Evolutionary conservation across 2,329 filamentous ascomycete genomes (phyloP), one percentile per base, ranked within the genome.

Genomic region (Macrophomina pseudophaseolina): DNA sequence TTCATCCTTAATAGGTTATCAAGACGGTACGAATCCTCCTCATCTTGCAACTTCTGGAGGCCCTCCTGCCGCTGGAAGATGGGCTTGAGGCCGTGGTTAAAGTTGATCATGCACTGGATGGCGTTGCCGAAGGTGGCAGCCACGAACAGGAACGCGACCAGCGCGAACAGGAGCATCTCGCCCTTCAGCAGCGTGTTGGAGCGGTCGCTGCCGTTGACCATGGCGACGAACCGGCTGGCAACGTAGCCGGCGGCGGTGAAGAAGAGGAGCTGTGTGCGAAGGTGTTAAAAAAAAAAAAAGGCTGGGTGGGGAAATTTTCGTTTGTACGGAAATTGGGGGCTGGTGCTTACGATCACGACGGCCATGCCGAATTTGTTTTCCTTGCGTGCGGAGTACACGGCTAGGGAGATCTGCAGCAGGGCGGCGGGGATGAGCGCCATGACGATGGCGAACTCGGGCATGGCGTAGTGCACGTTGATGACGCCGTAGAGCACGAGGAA

Each of bases 401-500:
- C 32, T 4, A 64, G 28, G 2, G 32, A 59, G 5, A 71, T 40
- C 11, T 70, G 69, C 2, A 73, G 38, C 5, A 71, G 49, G 0
- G 67, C 54, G 16, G 67, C 56, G 2, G 73, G 72, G 33, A 74
- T 72, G 8, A 74, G 64, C 1, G 68, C 67, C 42, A 74, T 67
- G 0, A 71, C 73, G 14, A 74, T 53, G 7, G 68, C 62, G 38
- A 73, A 73, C 7, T 73, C 72, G 3, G 72, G 73, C 44, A 70
- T 33, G 1, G 16, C 6, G 44, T 68, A 74, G 48, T 73, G 72
- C 0, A 74, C 71, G 32, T 72, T 51, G 33, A 74, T 64, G 5
- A 73, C 18, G n/a, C 60, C 69, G 48, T 73, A 74, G 3, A 71
- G 23, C 7, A 74, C n/a, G n/a, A 73, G 60, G 40, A 74, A 74